These are phyloP conservation scores for Pholiota conissans DNA, from an alignment of 768 basidiomycete species.

Conservation along the genomic window DNA sequence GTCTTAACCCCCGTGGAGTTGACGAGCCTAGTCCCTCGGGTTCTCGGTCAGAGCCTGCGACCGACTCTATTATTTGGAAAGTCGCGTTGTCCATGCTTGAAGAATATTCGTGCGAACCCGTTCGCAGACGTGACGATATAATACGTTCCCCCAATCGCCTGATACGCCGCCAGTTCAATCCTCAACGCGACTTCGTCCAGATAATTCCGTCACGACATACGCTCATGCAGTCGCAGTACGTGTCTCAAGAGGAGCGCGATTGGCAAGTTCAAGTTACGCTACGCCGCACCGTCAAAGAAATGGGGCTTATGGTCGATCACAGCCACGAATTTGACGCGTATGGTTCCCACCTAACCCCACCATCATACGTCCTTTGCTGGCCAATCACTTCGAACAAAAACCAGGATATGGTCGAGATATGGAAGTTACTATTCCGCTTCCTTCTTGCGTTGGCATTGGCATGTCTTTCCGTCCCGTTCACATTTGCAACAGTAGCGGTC, in stretches of 20 bases:
- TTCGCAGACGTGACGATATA: constrained; percentile 18
- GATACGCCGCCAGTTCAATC: constrained; percentile 10
- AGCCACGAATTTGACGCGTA: constrained; percentile 21
- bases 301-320: constrained; percentile 31
- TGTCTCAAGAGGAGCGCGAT: constrained; percentile 7
- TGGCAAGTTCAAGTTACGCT: constrained; percentile 22
- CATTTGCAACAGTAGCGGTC: constrained; percentile 35
- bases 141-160: constrained; percentile 3
- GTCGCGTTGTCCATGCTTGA: constrained; percentile 39
- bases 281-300: constrained; percentile 29
- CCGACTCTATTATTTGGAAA: constrained; percentile 37
- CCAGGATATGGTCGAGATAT: constrained; percentile 3
- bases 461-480: constrained; percentile 33
- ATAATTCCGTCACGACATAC: constrained; percentile 11
- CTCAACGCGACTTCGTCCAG: constrained; percentile 13
- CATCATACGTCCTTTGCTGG: constrained; percentile 12
- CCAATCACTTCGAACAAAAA: constrained; percentile 7
- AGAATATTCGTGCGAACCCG: constrained; percentile 42
- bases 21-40: neutral
- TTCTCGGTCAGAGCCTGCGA: constrained; percentile 1
- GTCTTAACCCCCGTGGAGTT: constrained; percentile 20
- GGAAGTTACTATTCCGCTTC: constrained; percentile 16
- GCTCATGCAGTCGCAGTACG: neutral
- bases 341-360: constrained; percentile 7
- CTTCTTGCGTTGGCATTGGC: constrained; percentile 25